A percentile compares a stretch with the other conserved stretches of the same genome.
Conservation (phyloP, 176 grass and related monocot genomes). For the Canna indica region DNA sequence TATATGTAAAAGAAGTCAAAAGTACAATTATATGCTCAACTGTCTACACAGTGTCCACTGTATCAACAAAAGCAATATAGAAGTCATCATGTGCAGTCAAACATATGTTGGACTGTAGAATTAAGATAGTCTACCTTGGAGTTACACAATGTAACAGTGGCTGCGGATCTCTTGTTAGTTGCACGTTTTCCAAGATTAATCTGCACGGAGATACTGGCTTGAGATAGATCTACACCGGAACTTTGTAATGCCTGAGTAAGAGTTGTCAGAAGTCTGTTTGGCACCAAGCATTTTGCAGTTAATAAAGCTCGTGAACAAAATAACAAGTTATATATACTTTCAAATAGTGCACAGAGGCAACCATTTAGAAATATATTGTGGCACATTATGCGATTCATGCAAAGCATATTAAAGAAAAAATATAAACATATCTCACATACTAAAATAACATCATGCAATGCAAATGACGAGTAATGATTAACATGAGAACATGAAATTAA, state of each 20-base stretch:
- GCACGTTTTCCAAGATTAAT: slow-evolving; percentile 77
- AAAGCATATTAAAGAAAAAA: too few species aligned
- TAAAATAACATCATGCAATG: too few species aligned
- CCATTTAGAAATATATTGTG: background rate
- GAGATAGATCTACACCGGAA: slow-evolving; percentile 48
- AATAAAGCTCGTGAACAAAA: background rate
- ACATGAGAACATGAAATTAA: too few species aligned
- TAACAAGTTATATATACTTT: background rate
- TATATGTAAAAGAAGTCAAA: background rate
- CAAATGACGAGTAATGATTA: too few species aligned
- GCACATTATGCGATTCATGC: background rate
- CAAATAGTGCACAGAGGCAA: background rate
- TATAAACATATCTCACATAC: too few species aligned
- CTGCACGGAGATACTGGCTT: slow-evolving; percentile 81
- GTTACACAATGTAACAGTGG: slow-evolving; percentile 22
- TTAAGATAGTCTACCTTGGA: slow-evolving; percentile 32
- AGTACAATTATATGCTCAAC: background rate
- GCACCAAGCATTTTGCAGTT: background rate
- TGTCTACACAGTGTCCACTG: background rate
- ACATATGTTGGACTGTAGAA: background rate
- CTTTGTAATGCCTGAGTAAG: slow-evolving; percentile 7
- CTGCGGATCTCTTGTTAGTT: slow-evolving; percentile 44
- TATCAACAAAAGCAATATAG: background rate
- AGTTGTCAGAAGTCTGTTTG: slow-evolving; percentile 1
- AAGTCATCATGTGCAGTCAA: background rate